Evolutionary conservation across 2,329 filamentous ascomycete species (phyloP).

Genomic region (Clarireedia paspali): DNA sequence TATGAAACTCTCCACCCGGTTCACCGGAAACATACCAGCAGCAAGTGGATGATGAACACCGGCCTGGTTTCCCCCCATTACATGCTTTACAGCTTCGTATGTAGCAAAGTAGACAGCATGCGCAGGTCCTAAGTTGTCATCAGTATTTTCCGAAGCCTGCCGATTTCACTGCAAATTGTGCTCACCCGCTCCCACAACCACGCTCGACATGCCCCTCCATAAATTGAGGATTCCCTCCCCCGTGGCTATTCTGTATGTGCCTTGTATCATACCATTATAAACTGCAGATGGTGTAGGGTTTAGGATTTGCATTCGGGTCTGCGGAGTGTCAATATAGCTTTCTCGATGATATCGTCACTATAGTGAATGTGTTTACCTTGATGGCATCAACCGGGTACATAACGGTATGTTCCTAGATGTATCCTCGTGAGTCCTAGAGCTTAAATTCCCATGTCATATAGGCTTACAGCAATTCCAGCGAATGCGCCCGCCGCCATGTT

Average conservation of each 20-base stretch:
- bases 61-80: slow-evolving; percentile 84
- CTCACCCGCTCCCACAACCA: slow-evolving; percentile 88
- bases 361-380: slow-evolving; percentile 55
- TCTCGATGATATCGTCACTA: neutral
- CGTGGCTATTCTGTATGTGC: slow-evolving; percentile 84
- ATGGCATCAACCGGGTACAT: slow-evolving; percentile 99
- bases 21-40: slow-evolving; percentile 55
- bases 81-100: slow-evolving; percentile 93
- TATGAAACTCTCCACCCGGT: neutral
- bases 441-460: slow-evolving; percentile 1
- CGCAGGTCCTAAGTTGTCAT: slow-evolving; percentile 63
- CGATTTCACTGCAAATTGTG: slow-evolving; percentile 12
- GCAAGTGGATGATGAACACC: slow-evolving; percentile 88
- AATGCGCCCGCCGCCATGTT: slow-evolving; percentile 97
- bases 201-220: slow-evolving; percentile 95
- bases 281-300: slow-evolving; percentile 73
- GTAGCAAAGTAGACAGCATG: slow-evolving; percentile 98
- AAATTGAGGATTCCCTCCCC: slow-evolving; percentile 84
- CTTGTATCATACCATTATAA: slow-evolving; percentile 86
- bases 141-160: slow-evolving; percentile 12
- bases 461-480: slow-evolving; percentile 50
- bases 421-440: slow-evolving; percentile 18
- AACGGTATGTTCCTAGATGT: slow-evolving; percentile 79
- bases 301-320: slow-evolving; percentile 98
- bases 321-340: slow-evolving; percentile 13